Evolutionary conservation across 306 rosid genomes (phyloP).

Genomic region (Medicago lupulina): DNA sequence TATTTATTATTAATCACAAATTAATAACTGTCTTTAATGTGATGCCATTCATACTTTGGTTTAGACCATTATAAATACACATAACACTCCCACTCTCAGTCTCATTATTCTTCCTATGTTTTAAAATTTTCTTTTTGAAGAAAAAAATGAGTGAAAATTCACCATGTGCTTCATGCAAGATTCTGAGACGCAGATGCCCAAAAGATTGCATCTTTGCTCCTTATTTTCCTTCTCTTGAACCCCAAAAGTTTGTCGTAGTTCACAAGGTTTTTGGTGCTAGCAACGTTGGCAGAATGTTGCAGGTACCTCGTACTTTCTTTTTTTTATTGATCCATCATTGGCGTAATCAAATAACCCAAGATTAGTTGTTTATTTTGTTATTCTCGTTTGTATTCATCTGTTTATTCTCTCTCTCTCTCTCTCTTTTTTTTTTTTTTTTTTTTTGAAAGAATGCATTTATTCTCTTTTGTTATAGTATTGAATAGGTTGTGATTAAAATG

Average conservation of each 20-base stretch:
- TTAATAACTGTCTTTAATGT: constrained; percentile 8
- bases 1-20: constrained; percentile 14
- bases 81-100: constrained; percentile 6
- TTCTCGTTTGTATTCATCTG: neutral
- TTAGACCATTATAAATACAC: constrained; percentile 48
- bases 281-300: constrained; percentile 93
- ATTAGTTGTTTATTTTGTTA: neutral
- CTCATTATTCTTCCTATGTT: constrained; percentile 32
- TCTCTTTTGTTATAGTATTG: neutral
- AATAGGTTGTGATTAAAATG: neutral
- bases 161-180: constrained; percentile 96
- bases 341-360: too few species aligned
- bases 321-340: neutral
- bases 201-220: constrained; percentile 90
- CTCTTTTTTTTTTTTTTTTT: too few species aligned
- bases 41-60: constrained; percentile 10
- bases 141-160: constrained; percentile 66
- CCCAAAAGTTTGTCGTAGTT: constrained; percentile 86
- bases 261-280: constrained; percentile 98
- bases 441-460: neutral
- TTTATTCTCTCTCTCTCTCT: too few species aligned
- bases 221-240: constrained; percentile 84
- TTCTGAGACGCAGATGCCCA: constrained; percentile 83
- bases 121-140: neutral
- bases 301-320: constrained; percentile 55